Conservation (phyloP, 805 yeast genomes). For the Cyberlindnera bimundalis region DNA sequence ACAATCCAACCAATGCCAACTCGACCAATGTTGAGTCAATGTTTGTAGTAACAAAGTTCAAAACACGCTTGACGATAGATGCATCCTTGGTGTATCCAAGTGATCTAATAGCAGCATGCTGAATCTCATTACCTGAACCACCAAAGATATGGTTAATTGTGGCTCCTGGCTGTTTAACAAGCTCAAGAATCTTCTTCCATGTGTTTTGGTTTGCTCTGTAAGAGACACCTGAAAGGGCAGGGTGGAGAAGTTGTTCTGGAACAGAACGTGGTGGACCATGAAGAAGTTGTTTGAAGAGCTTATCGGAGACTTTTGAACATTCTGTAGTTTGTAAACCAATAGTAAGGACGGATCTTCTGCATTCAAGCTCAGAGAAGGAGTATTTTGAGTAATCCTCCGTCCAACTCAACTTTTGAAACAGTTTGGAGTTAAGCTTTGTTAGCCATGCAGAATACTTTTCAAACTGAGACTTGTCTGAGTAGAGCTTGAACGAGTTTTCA, state of each 20-base stretch:
- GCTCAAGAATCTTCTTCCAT: constrained; percentile 55
- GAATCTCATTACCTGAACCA: constrained; percentile 38
- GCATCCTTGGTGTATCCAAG: constrained; percentile 46
- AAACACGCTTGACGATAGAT: constrained; percentile 47
- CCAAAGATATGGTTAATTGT: constrained; percentile 34
- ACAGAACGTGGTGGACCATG: constrained; percentile 51
- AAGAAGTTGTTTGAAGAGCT: constrained; percentile 44
- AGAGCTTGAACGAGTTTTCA: constrained; percentile 20
- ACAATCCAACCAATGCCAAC: constrained; percentile 53
- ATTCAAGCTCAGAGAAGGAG: constrained; percentile 37
- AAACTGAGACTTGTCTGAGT: constrained; percentile 9
- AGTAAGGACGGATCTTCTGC: constrained; percentile 41
- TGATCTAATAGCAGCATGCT: constrained; percentile 53
- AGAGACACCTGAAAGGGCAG: constrained; percentile 42
- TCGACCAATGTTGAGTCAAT: constrained; percentile 55
- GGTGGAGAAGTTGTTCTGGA: constrained; percentile 48
- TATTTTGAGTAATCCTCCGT: constrained; percentile 37
- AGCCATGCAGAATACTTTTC: constrained; percentile 17
- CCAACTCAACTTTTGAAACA: constrained; percentile 38
- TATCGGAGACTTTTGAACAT: constrained; percentile 33
- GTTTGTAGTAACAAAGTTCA: constrained; percentile 56
- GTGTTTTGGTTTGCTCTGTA: constrained; percentile 40
- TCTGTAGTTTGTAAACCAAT: constrained; percentile 31
- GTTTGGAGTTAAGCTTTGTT: constrained; percentile 7
- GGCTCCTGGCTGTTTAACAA: constrained; percentile 48